Evolutionary conservation across 2,329 filamentous ascomycete genomes (phyloP).

Genomic region (Fusarium sp.): DNA sequence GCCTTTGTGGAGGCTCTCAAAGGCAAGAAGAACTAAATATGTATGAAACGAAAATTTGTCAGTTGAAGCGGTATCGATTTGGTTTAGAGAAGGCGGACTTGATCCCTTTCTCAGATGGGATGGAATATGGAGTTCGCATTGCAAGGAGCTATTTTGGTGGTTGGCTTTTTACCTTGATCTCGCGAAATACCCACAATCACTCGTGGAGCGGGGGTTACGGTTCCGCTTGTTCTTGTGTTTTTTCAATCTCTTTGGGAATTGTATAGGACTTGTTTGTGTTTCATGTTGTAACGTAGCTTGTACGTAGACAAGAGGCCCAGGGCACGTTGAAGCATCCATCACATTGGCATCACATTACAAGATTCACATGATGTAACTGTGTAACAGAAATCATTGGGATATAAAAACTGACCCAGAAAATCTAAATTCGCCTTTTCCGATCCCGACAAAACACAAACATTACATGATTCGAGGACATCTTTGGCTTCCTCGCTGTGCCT

Average conservation of each 20-base stretch:
- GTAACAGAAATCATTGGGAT: slow-evolving; percentile 20
- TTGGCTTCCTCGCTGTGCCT: slow-evolving; percentile 5
- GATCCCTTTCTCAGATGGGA: slow-evolving; percentile 1
- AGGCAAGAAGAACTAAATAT: slow-evolving; percentile 50
- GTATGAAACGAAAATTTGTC: not conserved
- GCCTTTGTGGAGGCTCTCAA: slow-evolving; percentile 80
- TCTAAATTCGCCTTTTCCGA: slow-evolving; percentile 45
- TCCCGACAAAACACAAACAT: slow-evolving; percentile 37
- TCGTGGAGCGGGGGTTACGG: slow-evolving; percentile 8
- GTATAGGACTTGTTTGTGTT: not conserved
- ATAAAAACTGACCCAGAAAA: slow-evolving; percentile 29
- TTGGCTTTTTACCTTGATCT: slow-evolving; percentile 19
- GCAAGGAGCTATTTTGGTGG: slow-evolving; percentile 36
- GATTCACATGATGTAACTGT: not conserved
- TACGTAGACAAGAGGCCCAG: slow-evolving; percentile 16
- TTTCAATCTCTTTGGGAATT: not conserved
- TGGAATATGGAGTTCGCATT: slow-evolving; percentile 33
- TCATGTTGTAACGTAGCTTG: slow-evolving; percentile 10
- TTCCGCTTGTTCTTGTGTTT: not conserved
- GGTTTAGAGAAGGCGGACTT: not conserved
- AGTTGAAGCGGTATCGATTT: slow-evolving; percentile 4
- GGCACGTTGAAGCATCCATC: slow-evolving; percentile 1
- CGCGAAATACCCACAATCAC: slow-evolving; percentile 21
- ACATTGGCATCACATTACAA: not conserved
- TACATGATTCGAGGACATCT: slow-evolving; percentile 27